Evolutionary conservation across 306 rosid genomes (phyloP), one percentile per base, ranked within the genome.

Genomic region (Quercus wislizeni): DNA sequence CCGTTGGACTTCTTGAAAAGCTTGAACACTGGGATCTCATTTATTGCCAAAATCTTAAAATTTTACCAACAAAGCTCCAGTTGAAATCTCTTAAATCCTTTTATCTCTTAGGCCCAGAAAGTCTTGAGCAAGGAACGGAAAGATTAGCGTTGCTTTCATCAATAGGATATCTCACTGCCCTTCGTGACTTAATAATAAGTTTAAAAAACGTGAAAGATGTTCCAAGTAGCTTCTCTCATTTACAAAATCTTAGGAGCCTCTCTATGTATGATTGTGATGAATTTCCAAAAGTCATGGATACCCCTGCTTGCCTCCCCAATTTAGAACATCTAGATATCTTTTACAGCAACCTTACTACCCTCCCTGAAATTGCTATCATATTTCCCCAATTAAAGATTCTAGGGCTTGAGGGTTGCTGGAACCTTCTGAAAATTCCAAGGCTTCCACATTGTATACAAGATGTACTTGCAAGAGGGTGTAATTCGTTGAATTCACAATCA

Each of bases 171-270:
- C 54, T 2, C 54, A 46, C 54, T 38, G 1, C 2, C 2, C 10
- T 38, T 38, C 43, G 10, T 38, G 10, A 38, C 0, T 46, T 46
- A 46, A 0, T 1, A 9, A 0, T 46, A 46, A 9, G 1, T 46
- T 46, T 9, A 0, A 46, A 11, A 46, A 46, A 46, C 4, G 0
- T 11, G 1, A 46, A 46, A 46, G 52, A 46, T 2, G 73, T 78
- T 17, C 82, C 86, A 10, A 74, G 49, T 4, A 58, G 25, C 68
- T 57, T 71, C 51, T 17, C 69, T 5, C 2, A 73, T 72, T 78
- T 78, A 57, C 79, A 74, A 31, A 83, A 73, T 19, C 69, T 74
- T 46, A 73, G 69, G 52, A 73, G 68, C 19, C 59, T 83, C 52
- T 17, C 6, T 68, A 63, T 83, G 6, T 27, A 33, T 46, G 54